Conservation (phyloP, 805 yeast species). For the Candida awuae region DNA sequence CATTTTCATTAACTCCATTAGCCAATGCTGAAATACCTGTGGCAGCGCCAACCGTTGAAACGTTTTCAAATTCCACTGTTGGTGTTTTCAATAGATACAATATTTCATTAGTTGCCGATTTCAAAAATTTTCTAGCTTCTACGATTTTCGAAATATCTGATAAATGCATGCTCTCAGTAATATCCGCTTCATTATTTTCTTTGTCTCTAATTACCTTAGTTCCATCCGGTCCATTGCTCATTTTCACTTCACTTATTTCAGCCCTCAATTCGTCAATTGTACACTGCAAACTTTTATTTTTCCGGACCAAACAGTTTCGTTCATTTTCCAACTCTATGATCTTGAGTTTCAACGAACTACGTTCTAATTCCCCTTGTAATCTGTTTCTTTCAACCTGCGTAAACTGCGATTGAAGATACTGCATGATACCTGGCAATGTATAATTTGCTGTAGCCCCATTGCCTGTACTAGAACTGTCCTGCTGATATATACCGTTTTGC, state of each 20-base stretch:
- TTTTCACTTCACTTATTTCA: constrained; percentile 1
- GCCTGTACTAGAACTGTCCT: neutral
- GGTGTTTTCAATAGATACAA: constrained; percentile 30
- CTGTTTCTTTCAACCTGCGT: constrained; percentile 38
- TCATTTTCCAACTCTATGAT: constrained; percentile 48
- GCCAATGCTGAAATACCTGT: constrained; percentile 11
- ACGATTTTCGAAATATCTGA: constrained; percentile 24
- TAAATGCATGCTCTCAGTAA: constrained; percentile 16
- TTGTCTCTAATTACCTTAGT: neutral
- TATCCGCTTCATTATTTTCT: neutral
- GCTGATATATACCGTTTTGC: neutral
- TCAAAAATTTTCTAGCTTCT: constrained; percentile 29
- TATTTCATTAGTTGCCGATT: constrained; percentile 31
- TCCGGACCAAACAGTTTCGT: constrained; percentile 35
- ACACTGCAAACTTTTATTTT: constrained; percentile 35
- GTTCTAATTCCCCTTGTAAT: constrained; percentile 46
- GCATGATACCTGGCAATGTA: constrained; percentile 53
- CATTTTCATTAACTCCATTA: constrained; percentile 1
- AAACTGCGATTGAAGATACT: constrained; percentile 51
- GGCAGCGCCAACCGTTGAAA: constrained; percentile 1
- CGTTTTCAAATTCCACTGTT: constrained; percentile 21
- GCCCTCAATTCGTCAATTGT: constrained; percentile 33
- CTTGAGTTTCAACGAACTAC: constrained; percentile 40
- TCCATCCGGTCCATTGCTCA: no score
- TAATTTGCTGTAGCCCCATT: constrained; percentile 17